Evolutionary conservation across 257 asterid species (phyloP), one percentile per base, ranked within the genome.

Genomic region (Parsonsia alboflavescens): DNA sequence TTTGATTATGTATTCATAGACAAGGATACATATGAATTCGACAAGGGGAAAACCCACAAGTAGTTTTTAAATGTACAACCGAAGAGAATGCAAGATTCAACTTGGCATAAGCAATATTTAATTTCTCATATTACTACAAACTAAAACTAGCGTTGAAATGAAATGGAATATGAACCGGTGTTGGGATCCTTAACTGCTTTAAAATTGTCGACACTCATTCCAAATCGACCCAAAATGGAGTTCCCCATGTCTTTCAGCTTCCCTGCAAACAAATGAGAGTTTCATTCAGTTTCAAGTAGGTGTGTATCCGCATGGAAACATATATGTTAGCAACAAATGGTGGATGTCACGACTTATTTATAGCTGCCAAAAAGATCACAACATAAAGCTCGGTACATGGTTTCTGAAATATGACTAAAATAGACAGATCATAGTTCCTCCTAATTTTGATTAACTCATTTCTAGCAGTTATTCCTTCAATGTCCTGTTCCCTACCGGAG

Each of bases 241-340:
- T 91, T 91, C 75, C 98, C 97, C 96, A 91, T 85, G 30, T 93
- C 98, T 80, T 93, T 93, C 73, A 93, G 82, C 82, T 93, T 93
- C 45, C 96, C 98, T 91, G 91, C 80, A 45, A 75, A 75, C 42
- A 59, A 10, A 68, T 73, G 13, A 70, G 45, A 61, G n/a, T 30
- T 57, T 16, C 13, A 36, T 49, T 68, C 39, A 68, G 52, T 41
- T 74, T 50, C 53, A 28, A 68, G 24, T 16, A 24, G 36, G 3
- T 4, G 5, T 0, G 17, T 3, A 24, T 10, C 39, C 13, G 11
- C 7, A 6, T 11, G 10, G 26, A 39, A 36, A 56, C 62, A n/a
- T 36, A 8, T 7, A 7, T 36, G 48, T 7, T 30, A 36, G 11
- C 70, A 39, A 5, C 50, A 19, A 65, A 19, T 13, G 5, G 45